Base-by-base conservation (phyloP, 2,329 filamentous ascomycete genomes). In the Botryosphaeria dothidea region DNA sequence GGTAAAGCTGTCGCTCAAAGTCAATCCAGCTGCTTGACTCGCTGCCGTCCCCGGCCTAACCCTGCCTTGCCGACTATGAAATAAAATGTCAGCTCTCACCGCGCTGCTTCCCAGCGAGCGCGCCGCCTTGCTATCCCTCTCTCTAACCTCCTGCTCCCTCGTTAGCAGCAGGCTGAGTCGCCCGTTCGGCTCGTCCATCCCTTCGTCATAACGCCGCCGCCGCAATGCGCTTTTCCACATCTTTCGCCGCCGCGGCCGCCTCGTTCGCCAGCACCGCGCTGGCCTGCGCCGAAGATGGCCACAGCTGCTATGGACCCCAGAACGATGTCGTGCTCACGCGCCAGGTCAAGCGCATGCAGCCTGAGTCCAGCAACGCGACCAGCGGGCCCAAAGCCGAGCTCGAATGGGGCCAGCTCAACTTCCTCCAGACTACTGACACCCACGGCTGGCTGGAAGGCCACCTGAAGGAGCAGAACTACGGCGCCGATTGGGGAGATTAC, bases 401-500 rank as follows among this genome's bases (percentile, higher is more conserved):
- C 7, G 84, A 86, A 79, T 89, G 86, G 87, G 86, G 86, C 2
- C 84, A 89, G 72, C 74, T 89, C 69, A 89, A 89, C 69, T 86
- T 97, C 77, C 80, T 89, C 25, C 86, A 88, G 68, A 88, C 85
- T 1, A 87, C 85, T 2, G 86, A 88, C 67, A 87, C 85, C 0
- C 85, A 88, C 71, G 85, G 85, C 21, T 87, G 86, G 86, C 78
- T 88, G 19, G 83, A 85, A 69, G 84, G 85, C 3, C 84, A 88
- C 70, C 72, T 88, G 67, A 87, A 88, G 69, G 85, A 89, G 74
- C 78, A 81, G 69, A 88, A 87, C 70, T 89, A 88, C 67, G 86
- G 86, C 45, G 87, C 86, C 1, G 87, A 90, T 71, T 89, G 86
- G 85, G 87, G 87, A 25, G 87, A 90, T 72, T 88, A 85, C 73